A percentile compares a stretch with the other conserved stretches of the same genome.
These are phyloP conservation scores for Suillus weaverae DNA, from an alignment of 768 basidiomycete species.

Conservation along the genomic window DNA sequence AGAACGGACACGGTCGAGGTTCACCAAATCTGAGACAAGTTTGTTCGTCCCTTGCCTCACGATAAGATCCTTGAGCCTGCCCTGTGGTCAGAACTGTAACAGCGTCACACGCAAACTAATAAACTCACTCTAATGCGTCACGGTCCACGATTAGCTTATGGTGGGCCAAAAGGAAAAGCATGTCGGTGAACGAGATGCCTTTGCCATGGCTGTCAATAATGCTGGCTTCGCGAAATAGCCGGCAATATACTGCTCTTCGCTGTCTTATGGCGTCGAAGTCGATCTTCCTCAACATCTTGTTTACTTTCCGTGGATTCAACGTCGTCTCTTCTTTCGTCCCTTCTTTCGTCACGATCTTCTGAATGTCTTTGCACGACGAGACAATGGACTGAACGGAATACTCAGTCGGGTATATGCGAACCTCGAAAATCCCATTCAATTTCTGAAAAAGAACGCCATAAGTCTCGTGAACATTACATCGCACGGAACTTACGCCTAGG, in stretches of 20 bases:
- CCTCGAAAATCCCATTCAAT: slow-evolving; percentile 85
- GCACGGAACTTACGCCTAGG: slow-evolving; percentile 62
- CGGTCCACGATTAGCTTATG: slow-evolving; percentile 90
- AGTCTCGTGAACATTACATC: neutral
- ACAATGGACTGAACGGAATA: slow-evolving; percentile 62
- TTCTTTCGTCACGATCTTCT: slow-evolving; percentile 42
- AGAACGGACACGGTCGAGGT: slow-evolving; percentile 81
- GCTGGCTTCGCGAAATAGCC: slow-evolving; percentile 84
- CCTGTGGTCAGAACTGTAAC: slow-evolving; percentile 5
- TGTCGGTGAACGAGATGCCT: slow-evolving; percentile 89
- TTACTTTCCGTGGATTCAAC: slow-evolving; percentile 65
- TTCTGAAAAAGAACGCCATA: slow-evolving; percentile 45
- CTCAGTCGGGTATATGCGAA: slow-evolving; percentile 77
- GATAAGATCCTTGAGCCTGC: slow-evolving; percentile 80
- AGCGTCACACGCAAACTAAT: neutral
- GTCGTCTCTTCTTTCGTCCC: neutral
- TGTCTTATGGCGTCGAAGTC: slow-evolving; percentile 64
- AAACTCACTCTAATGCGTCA: slow-evolving; percentile 81
- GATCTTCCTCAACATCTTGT: slow-evolving; percentile 56
- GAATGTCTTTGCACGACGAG: slow-evolving; percentile 42
- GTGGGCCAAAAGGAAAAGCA: slow-evolving; percentile 85
- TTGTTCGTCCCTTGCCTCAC: slow-evolving; percentile 73
- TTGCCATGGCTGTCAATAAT: slow-evolving; percentile 68
- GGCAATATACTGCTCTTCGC: slow-evolving; percentile 68
- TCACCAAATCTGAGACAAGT: slow-evolving; percentile 80